Conservation (phyloP, 192 early-diverging fungal species). For the Rhizoclosmatium globosum region DNA sequence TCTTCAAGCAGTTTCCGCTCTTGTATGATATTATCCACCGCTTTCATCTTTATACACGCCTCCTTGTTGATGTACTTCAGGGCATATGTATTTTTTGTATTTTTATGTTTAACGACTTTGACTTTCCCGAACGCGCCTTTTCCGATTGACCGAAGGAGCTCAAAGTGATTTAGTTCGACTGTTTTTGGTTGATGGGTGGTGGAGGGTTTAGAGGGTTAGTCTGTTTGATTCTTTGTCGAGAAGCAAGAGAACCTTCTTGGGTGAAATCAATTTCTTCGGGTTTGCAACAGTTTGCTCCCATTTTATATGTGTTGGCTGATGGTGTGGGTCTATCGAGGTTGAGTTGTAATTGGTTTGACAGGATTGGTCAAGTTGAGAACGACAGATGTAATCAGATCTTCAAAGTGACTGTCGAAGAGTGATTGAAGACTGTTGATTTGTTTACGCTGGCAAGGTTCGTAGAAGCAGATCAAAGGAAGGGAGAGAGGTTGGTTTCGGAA, state of each 20-base stretch:
- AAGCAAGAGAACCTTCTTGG: conserved; percentile 11
- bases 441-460: too few species aligned
- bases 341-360: background rate
- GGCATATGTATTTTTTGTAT: conserved; percentile 79
- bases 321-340: background rate
- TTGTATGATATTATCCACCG: conserved; percentile 87
- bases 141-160: conserved; percentile 86
- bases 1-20: conserved; percentile 92
- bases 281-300: conserved; percentile 30
- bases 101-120: conserved; percentile 89
- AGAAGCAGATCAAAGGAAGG: too few species aligned
- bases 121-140: conserved; percentile 97
- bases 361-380: too few species aligned
- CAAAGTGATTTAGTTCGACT: conserved; percentile 90
- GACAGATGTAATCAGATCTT: too few species aligned
- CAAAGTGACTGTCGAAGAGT: too few species aligned
- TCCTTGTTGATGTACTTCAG: conserved; percentile 97
- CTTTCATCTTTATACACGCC: conserved; percentile 82
- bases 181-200: conserved; percentile 2
- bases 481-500: too few species aligned
- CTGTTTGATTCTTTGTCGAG: background rate
- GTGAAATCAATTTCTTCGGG: conserved; percentile 31
- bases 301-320: background rate
- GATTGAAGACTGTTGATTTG: too few species aligned
- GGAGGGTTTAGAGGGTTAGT: background rate